These are phyloP conservation scores for Tylopilus sp. DNA, from an alignment of 1,284 basidiomycete species.

Conservation along the genomic window DNA sequence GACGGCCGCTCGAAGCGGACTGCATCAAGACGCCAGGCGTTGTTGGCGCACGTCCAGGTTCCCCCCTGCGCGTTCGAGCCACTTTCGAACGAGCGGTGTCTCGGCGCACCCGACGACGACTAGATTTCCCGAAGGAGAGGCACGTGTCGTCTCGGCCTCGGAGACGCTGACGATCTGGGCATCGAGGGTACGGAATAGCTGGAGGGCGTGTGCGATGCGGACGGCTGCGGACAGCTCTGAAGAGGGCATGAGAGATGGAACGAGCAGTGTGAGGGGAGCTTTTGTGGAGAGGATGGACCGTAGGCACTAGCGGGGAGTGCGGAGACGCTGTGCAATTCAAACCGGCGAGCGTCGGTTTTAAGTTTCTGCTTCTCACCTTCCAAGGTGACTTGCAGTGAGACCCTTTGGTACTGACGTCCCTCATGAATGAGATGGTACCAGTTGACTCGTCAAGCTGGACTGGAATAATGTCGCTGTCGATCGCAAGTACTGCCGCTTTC, in stretches of 20 bases:
- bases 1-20: constrained; percentile 25
- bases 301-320: constrained; percentile 42
- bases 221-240: constrained; percentile 43
- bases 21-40: constrained; percentile 19
- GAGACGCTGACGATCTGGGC: constrained; percentile 50
- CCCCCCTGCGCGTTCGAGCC: constrained; percentile 27
- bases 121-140: constrained; percentile 46
- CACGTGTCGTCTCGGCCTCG: constrained; percentile 25
- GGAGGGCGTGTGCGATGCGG: constrained; percentile 65
- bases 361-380: constrained; percentile 20
- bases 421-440: constrained; percentile 14
- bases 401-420: background rate
- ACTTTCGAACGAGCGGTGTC: constrained; percentile 29
- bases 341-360: background rate
- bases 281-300: constrained; percentile 57
- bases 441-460: background rate
- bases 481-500: background rate
- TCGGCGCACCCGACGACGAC: constrained; percentile 49
- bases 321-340: background rate
- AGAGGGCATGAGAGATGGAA: constrained; percentile 44
- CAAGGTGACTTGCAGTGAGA: constrained; percentile 7
- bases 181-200: constrained; percentile 69
- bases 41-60: constrained; percentile 16
- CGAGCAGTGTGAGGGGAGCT: constrained; percentile 53
- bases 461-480: constrained; percentile 15